Evolutionary conservation across 345 rosid genomes (phyloP), one percentile per base, ranked within the genome.

Genomic region (Gossypium rotundifolium): DNA sequence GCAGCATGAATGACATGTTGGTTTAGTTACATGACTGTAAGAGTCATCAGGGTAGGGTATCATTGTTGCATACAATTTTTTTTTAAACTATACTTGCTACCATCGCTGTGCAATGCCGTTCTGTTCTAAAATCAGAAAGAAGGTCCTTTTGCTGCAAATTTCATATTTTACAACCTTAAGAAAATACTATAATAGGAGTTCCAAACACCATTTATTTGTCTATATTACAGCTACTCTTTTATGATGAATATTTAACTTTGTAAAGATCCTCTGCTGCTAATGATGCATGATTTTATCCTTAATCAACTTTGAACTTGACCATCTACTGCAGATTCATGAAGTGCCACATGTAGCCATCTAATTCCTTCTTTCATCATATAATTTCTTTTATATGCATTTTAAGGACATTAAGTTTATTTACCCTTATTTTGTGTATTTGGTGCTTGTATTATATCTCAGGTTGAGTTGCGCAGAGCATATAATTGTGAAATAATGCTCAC

Each of bases 401-500:
- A 25, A 27, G 61, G 12, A 45, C 78, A 55, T 13, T 25, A 27
- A 9, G 16, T 59, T 62, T 20, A 1, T 58, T 25, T 79, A 11
- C 29, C 33, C 63, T 20, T 71, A 71, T 42, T 11, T 9, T 65
- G 52, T 73, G 75, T 69, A 20, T 68, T 40, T 49, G 72, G 59
- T 51, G 13, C 55, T 83, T 78, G 40, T 68, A 7, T 70, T 44
- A 78, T 79, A 67, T 86, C 74, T 59, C 86, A 94, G 99, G 86
- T 94, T 84, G 99, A 93, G 85, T 81, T 92, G 86, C 97, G 98
- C 51, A 89, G 97, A 80, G 99, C 99, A 22, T 87, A 94, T 83
- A 93, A 94, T 77, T 94, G 99, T 84, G 99, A 94, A 86, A 94
- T 94, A 82, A 94, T 94, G 99, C 96, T 94, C 74, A 83, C 99